Conservation (phyloP, 108 stramenopile genomes). For the Skeletonema grethae region DNA sequence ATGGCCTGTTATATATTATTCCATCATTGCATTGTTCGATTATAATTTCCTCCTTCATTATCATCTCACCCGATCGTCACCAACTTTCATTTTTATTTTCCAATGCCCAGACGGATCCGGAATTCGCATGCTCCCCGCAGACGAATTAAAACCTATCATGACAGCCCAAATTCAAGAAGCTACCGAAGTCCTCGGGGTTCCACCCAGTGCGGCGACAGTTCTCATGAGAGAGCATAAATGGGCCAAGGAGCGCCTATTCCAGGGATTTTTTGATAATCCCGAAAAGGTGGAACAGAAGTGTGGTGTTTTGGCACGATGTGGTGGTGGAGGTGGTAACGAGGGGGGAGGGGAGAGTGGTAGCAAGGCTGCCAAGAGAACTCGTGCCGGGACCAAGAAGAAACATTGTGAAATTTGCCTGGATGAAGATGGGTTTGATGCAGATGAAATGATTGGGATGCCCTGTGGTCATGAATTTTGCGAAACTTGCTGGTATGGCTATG, state of each 20-base stretch:
- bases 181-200: constrained; percentile 81
- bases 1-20: not conserved
- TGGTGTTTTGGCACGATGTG: constrained; percentile 66
- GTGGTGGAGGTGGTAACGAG: not conserved
- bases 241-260: constrained; percentile 91
- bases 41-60: constrained; percentile 1
- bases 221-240: constrained; percentile 91
- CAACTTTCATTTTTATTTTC: not conserved
- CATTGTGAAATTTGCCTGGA: constrained; percentile 72
- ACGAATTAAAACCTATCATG: constrained; percentile 77
- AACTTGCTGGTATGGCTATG: constrained; percentile 93
- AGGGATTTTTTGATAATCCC: constrained; percentile 75
- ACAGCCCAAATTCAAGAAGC: constrained; percentile 69
- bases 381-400: constrained; percentile 10
- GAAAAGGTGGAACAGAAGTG: constrained; percentile 70
- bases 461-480: constrained; percentile 96
- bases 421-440: constrained; percentile 66
- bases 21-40: not conserved
- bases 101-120: constrained; percentile 32
- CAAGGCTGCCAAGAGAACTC: constrained; percentile 38
- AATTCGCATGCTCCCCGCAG: constrained; percentile 74
- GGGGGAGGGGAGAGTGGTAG: constrained; percentile 15
- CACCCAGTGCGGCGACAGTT: constrained; percentile 75
- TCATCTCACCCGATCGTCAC: not conserved
- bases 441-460: constrained; percentile 81